Evolutionary conservation across 2,329 filamentous ascomycete species (phyloP), one percentile per base, ranked within the genome.

Genomic region (Atkinsonella hypoxylon): DNA sequence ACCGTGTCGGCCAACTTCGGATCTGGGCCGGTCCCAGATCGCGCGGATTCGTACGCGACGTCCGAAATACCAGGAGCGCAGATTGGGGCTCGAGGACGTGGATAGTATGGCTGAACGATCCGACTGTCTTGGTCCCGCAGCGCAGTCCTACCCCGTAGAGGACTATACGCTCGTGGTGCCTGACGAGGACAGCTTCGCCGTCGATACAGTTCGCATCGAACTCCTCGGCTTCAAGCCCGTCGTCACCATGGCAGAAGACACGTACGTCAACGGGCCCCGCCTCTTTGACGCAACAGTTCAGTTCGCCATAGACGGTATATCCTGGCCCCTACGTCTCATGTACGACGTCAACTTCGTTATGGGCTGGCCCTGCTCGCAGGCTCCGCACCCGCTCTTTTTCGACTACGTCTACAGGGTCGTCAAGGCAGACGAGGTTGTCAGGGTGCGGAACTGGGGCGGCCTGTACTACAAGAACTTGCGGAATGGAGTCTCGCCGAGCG

Each of bases 381-480:
- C 81, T 0, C 82, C 82, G 12, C 82, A 85, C 62, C 81, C 83
- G 7, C 72, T 89, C 6, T 89, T 86, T 65, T 84, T 82, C 62
- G 84, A 87, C 62, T 89, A 87, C 61, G 67, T 72, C 4, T 82
- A 81, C 61, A 72, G 72, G 47, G 65, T 71, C 1, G 75, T 84
- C 39, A 72, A 74, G 49, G 81, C 78, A 1, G 82, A 87, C 59
- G 75, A 83, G 55, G 71, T 89, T 4, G 76, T 87, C 17, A 72
- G 76, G 38, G 76, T 88, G 45, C 69, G 75, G 34, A 78, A 87
- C 61, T 88, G 85, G 85, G 81, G 76, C 11, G 67, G 69, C 15
- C 61, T 73, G 11, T 72, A 73, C 51, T 58, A 61, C 30, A 56
- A 54, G 9, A 61, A 61, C 3, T 31, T 53, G 20, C 53, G 54